phyloP scores from a whole-genome alignment of 306 rosid species.

The Cucurbita moschata region DNA sequence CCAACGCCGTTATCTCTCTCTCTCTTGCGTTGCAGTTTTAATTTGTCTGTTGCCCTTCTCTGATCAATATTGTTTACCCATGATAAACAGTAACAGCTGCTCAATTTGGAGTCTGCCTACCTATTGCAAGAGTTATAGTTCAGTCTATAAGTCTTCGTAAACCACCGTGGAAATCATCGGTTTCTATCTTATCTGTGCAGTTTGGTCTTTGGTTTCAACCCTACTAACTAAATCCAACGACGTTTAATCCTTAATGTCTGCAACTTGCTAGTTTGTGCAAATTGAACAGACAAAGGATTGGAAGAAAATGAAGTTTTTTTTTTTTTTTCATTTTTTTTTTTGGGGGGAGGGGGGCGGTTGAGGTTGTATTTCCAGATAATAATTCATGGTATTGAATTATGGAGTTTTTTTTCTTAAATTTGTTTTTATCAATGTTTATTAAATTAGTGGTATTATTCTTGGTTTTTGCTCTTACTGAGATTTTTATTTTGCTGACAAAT shows the following conservation, averaged over 20 bases:
- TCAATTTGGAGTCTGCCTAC: too few species aligned
- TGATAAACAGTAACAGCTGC: too few species aligned
- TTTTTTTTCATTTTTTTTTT: not conserved
- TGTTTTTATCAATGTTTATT: not conserved
- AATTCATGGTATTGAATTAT: not conserved
- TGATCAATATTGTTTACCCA: too few species aligned
- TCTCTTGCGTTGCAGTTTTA: too few species aligned
- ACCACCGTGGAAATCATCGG: too few species aligned
- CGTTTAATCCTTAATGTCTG: not conserved
- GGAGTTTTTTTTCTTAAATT: not conserved
- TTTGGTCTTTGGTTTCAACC: not conserved
- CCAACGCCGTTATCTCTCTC: too few species aligned
- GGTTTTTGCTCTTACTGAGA: not conserved
- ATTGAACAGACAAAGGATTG: not conserved
- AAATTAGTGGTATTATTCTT: not conserved
- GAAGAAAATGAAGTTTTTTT: not conserved
- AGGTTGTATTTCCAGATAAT: not conserved
- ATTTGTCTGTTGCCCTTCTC: too few species aligned
- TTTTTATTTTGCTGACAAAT: not conserved
- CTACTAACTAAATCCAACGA: not conserved
- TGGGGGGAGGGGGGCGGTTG: not conserved
- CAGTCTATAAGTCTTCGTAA: too few species aligned
- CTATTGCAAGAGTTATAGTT: too few species aligned
- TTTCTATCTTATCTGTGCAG: too few species aligned
- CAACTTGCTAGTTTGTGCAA: not conserved